These are phyloP conservation scores for Quercus berberidifolia DNA, from an alignment of 306 rosid genomes.

Conservation along the genomic window DNA sequence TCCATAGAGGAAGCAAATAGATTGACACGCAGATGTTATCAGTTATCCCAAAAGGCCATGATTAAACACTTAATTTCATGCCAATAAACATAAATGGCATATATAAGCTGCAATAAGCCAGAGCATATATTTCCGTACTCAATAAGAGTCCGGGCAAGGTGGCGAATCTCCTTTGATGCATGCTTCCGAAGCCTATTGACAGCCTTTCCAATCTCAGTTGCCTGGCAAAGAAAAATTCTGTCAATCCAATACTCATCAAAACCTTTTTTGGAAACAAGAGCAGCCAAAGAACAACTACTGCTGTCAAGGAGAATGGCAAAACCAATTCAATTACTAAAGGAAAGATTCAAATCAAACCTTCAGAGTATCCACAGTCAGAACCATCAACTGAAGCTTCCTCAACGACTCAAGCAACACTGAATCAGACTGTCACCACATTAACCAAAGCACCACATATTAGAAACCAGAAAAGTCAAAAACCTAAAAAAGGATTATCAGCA, in stretches of 20 bases:
- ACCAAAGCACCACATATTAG: slow-evolving; percentile 27
- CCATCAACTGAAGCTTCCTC: slow-evolving; percentile 86
- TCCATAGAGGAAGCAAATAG: not conserved
- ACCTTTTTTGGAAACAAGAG: not conserved
- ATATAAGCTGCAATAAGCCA: not conserved
- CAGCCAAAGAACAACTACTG: slow-evolving; percentile 6
- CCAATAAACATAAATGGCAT: slow-evolving; percentile 6
- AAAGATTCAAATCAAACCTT: slow-evolving; percentile 54
- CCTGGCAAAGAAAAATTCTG: slow-evolving; percentile 44
- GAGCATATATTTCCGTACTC: slow-evolving; percentile 39
- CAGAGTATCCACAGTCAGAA: slow-evolving; percentile 57
- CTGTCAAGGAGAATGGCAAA: not conserved
- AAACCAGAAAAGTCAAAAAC: slow-evolving; percentile 2
- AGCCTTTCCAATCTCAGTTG: slow-evolving; percentile 88
- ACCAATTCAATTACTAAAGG: slow-evolving; percentile 9
- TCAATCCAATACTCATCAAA: slow-evolving; percentile 15
- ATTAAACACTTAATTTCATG: not conserved
- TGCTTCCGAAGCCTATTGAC: slow-evolving; percentile 72
- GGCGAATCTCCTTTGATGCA: slow-evolving; percentile 49
- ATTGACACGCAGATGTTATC: not conserved
- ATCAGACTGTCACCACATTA: slow-evolving; percentile 61
- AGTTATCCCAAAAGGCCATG: not conserved
- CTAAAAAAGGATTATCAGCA: slow-evolving; percentile 8
- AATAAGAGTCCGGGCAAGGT: slow-evolving; percentile 62
- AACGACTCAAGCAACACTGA: slow-evolving; percentile 64